phyloP scores from a whole-genome alignment of 495 filamentous ascomycete genomes.

The Cercophora samala region DNA sequence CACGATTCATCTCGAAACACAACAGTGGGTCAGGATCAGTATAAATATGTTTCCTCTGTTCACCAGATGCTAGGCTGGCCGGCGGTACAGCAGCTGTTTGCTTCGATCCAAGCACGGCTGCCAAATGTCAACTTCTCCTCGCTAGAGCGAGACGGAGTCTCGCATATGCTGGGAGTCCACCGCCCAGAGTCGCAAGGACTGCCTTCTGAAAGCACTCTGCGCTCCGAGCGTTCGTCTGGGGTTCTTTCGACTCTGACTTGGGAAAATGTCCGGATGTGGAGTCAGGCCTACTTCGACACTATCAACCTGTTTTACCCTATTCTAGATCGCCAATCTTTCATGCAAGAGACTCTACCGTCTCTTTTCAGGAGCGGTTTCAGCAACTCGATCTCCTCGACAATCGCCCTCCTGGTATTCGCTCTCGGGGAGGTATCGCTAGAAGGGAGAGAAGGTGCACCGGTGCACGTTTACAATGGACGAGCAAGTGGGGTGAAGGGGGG shows the following conservation, averaged over 20 bases:
- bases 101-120: slow-evolving; percentile 28
- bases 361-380: slow-evolving; percentile 51
- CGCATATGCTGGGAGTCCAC: slow-evolving; percentile 28
- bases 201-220: neutral
- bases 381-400: slow-evolving; percentile 45
- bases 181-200: slow-evolving; percentile 10
- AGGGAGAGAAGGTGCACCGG: slow-evolving; percentile 43
- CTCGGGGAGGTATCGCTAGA: slow-evolving; percentile 54
- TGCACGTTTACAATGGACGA: slow-evolving; percentile 40
- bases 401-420: slow-evolving; percentile 56
- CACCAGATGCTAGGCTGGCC: slow-evolving; percentile 60
- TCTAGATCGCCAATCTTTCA: slow-evolving; percentile 51
- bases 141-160: slow-evolving; percentile 40
- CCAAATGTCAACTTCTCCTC: slow-evolving; percentile 32
- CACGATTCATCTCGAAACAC: neutral
- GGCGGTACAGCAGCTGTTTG: slow-evolving; percentile 48
- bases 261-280: slow-evolving; percentile 49
- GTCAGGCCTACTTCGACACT: slow-evolving; percentile 53
- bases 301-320: slow-evolving; percentile 57
- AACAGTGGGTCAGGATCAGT: slow-evolving; percentile 26
- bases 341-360: slow-evolving; percentile 43
- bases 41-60: slow-evolving; percentile 52
- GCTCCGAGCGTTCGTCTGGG: neutral
- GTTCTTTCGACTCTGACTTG: slow-evolving; percentile 32
- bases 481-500: slow-evolving; percentile 54